phyloP scores from a whole-genome alignment of 129 eudicot genomes.

The Arctium lappa region DNA sequence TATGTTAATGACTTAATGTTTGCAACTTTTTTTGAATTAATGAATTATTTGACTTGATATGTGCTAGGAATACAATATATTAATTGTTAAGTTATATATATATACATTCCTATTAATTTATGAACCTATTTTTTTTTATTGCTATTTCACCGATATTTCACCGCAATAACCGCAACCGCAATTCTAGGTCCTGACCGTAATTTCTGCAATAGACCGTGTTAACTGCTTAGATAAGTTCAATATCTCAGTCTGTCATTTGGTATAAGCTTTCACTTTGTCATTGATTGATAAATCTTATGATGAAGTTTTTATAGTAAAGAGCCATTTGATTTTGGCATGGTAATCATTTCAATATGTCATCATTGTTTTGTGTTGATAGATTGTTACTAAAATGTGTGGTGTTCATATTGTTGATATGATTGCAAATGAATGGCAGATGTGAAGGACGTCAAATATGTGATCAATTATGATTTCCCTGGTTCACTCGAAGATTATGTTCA shows the following conservation, averaged over 20 bases:
- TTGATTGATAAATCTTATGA: neutral
- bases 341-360: neutral
- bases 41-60: no score
- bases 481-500: slow-evolving; percentile 97
- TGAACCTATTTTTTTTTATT: no score
- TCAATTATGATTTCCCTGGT: slow-evolving; percentile 94
- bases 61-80: no score
- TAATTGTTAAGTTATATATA: no score
- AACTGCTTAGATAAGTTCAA: neutral
- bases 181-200: no score
- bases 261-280: neutral
- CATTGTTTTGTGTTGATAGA: neutral
- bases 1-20: no score
- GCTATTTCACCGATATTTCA: no score
- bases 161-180: no score
- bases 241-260: neutral
- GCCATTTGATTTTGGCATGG: no score
- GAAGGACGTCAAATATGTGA: slow-evolving; percentile 90
- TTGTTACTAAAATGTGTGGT: neutral
- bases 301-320: neutral
- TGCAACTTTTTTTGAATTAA: no score
- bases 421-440: slow-evolving; percentile 58
- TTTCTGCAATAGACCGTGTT: no score
- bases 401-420: slow-evolving; percentile 10
- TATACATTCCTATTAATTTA: no score